phyloP scores from a whole-genome alignment of 148 eudicot genomes.

The Polygonum maritimum region DNA sequence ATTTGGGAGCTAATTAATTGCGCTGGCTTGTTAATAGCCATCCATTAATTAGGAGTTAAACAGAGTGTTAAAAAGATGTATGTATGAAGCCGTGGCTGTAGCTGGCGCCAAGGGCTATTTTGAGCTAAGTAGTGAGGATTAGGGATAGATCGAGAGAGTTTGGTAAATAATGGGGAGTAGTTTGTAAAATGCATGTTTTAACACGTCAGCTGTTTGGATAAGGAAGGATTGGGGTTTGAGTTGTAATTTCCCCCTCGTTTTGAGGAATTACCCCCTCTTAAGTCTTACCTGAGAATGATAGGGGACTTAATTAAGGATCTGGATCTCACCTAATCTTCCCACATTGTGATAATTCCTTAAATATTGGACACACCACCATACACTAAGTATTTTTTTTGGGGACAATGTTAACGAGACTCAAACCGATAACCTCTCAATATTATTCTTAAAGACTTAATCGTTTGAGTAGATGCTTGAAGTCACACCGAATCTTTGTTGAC shows the following conservation, averaged over 20 bases:
- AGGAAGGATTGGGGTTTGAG: background rate
- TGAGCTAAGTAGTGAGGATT: background rate
- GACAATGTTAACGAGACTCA: no score
- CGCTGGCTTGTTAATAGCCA: background rate
- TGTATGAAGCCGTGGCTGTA: background rate
- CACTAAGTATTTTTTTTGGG: background rate
- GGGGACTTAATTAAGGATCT: background rate
- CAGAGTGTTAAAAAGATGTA: no score
- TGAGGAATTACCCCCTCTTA: background rate
- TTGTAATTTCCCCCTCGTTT: background rate
- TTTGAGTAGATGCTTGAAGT: no score
- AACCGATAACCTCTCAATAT: no score
- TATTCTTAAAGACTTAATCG: no score
- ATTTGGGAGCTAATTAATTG: background rate
- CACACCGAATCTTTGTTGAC: no score
- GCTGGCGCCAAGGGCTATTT: background rate
- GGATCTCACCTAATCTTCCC: conserved; percentile 1
- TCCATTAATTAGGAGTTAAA: background rate
- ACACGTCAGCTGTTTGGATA: background rate
- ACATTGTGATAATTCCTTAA: background rate
- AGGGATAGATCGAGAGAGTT: background rate
- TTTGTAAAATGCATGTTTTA: background rate
- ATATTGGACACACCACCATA: background rate
- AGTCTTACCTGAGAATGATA: background rate
- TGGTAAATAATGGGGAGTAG: background rate